These are phyloP conservation scores for Aspergillus conjunctus DNA, from an alignment of 495 filamentous ascomycete species.

Conservation along the genomic window DNA sequence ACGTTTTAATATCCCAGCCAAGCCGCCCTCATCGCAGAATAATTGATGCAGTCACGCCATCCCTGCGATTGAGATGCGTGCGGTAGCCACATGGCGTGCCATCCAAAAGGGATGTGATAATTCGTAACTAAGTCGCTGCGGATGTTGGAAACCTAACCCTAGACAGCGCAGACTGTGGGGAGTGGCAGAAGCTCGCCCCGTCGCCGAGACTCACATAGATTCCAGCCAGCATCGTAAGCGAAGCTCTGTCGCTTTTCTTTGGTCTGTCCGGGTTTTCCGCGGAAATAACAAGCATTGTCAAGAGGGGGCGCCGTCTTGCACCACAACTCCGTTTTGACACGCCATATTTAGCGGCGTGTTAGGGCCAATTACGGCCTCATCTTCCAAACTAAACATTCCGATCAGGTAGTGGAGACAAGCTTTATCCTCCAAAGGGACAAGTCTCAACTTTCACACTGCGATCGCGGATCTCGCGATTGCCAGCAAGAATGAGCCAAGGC, in stretches of 20 bases:
- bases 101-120: neutral
- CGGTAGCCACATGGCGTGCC: neutral
- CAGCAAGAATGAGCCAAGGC: too few species aligned
- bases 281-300: neutral
- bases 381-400: neutral
- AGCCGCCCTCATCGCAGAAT: neutral
- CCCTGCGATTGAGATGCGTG: neutral
- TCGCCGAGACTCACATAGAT: neutral
- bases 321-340: neutral
- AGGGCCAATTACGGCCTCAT: neutral
- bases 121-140: neutral
- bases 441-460: too few species aligned
- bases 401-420: neutral
- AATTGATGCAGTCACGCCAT: neutral
- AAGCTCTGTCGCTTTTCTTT: neutral
- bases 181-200: neutral
- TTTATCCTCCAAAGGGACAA: too few species aligned
- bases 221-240: neutral
- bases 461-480: too few species aligned
- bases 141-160: too few species aligned
- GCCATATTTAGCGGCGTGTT: neutral
- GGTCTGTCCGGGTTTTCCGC: neutral
- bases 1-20: neutral
- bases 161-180: too few species aligned
- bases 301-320: neutral